Evolutionary conservation across 2,329 filamentous ascomycete genomes (phyloP).

Genomic region (Fusarium euwallaceae): DNA sequence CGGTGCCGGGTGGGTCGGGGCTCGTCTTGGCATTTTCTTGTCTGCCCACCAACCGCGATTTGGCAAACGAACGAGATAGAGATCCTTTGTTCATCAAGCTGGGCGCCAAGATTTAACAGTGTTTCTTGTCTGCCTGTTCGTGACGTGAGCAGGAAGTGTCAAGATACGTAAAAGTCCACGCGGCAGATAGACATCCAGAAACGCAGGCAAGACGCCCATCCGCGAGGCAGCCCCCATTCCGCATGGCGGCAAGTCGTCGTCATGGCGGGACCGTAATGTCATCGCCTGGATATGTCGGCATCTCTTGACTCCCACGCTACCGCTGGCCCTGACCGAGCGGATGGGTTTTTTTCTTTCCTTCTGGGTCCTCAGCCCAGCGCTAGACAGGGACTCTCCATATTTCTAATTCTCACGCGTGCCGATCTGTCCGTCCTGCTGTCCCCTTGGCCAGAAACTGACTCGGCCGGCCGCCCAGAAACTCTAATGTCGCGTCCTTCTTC

Average conservation of each 20-base stretch:
- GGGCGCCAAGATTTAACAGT: constrained; percentile 29
- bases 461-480: constrained; percentile 39
- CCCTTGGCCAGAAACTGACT: constrained; percentile 30
- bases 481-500: constrained; percentile 23
- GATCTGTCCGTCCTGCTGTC: constrained; percentile 43
- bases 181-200: constrained; percentile 1
- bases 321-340: constrained; percentile 15
- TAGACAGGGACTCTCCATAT: constrained; percentile 44
- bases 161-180: neutral
- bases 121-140: neutral
- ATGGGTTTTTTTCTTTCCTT: neutral
- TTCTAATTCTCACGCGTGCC: constrained; percentile 44
- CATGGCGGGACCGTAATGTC: constrained; percentile 33
- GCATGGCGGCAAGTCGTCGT: constrained; percentile 29
- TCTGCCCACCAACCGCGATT: constrained; percentile 14
- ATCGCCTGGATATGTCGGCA: constrained; percentile 47
- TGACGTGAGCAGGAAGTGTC: neutral
- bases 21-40: constrained; percentile 24
- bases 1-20: constrained; percentile 42
- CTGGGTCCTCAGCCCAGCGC: constrained; percentile 18
- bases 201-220: neutral
- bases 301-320: constrained; percentile 25
- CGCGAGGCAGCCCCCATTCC: constrained; percentile 1
- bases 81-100: neutral
- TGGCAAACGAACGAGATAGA: neutral